Percentiles rank a stretch among this genome's conserved stretches.
phyloP scores from a whole-genome alignment of 768 basidiomycete genomes.

The Chlorophyllum brunneum region DNA sequence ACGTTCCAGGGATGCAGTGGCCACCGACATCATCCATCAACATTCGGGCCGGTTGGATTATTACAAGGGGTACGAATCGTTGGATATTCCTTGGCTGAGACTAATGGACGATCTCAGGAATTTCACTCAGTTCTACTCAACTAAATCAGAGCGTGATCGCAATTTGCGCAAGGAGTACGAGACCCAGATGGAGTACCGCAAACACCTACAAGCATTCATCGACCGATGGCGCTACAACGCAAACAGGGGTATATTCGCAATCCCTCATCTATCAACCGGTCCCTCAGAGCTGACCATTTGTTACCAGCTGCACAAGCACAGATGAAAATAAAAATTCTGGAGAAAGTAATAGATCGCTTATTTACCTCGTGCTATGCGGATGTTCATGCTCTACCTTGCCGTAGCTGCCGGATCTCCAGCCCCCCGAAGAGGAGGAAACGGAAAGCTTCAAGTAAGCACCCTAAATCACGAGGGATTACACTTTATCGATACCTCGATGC shows the following conservation, averaged over 20 bases:
- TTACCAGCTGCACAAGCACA: constrained; percentile 86
- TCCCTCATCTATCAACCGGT: neutral
- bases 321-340: constrained; percentile 68
- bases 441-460: constrained; percentile 79
- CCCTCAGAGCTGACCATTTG: neutral
- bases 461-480: neutral
- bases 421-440: constrained; percentile 88
- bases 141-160: constrained; percentile 91
- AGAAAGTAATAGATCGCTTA: constrained; percentile 49
- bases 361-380: neutral
- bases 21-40: constrained; percentile 97
- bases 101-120: constrained; percentile 47
- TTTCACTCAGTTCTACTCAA: constrained; percentile 98
- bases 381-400: neutral
- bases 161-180: constrained; percentile 95
- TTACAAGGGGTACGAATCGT: constrained; percentile 79
- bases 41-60: constrained; percentile 92
- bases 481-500: neutral
- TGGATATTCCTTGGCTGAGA: neutral
- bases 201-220: constrained; percentile 96
- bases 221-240: constrained; percentile 98
- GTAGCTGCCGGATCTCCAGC: constrained; percentile 87
- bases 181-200: constrained; percentile 90
- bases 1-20: constrained; percentile 75
- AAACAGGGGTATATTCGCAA: constrained; percentile 63